Conservation (phyloP, 768 basidiomycete genomes). For the Hygrocybe punicea region DNA sequence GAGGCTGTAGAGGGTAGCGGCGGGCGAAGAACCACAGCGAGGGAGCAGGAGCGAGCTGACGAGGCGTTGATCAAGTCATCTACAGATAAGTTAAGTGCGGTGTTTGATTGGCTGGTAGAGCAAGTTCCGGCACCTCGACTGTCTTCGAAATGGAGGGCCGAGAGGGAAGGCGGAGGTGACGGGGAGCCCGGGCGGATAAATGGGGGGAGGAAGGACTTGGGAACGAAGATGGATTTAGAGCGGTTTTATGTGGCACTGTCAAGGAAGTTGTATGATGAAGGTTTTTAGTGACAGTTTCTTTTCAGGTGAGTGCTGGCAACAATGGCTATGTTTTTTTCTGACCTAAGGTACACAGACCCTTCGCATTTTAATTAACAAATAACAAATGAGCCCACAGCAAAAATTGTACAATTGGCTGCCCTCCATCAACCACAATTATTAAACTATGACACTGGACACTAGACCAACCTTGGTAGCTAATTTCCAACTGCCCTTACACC, state of each 20-base stretch:
- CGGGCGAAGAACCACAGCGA: constrained; percentile 10
- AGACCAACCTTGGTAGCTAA: too few relatives aligned
- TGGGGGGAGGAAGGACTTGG: constrained; percentile 44
- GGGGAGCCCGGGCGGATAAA: constrained; percentile 10
- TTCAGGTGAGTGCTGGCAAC: too few relatives aligned
- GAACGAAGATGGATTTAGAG: constrained; percentile 74
- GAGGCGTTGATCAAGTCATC: constrained; percentile 63
- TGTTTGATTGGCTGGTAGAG: constrained; percentile 78
- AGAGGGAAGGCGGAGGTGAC: constrained; percentile 13
- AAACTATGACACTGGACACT: too few relatives aligned
- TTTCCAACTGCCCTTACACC: too few relatives aligned
- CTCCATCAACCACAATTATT: too few relatives aligned
- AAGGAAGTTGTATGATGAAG: constrained; percentile 90
- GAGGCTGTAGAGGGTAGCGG: constrained; percentile 21
- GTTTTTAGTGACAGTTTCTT: constrained; percentile 47
- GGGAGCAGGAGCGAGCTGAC: constrained; percentile 31
- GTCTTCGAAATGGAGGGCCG: constrained; percentile 9
- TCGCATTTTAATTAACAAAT: too few relatives aligned
- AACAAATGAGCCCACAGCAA: too few relatives aligned
- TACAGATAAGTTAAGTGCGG: constrained; percentile 67
- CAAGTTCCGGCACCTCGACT: constrained; percentile 48
- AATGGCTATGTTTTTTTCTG: too few relatives aligned
- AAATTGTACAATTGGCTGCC: too few relatives aligned
- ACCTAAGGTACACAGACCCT: too few relatives aligned
- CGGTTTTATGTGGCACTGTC: constrained; percentile 86